Conservation (phyloP, 805 yeast species). For the Kuraishia capsulata region DNA sequence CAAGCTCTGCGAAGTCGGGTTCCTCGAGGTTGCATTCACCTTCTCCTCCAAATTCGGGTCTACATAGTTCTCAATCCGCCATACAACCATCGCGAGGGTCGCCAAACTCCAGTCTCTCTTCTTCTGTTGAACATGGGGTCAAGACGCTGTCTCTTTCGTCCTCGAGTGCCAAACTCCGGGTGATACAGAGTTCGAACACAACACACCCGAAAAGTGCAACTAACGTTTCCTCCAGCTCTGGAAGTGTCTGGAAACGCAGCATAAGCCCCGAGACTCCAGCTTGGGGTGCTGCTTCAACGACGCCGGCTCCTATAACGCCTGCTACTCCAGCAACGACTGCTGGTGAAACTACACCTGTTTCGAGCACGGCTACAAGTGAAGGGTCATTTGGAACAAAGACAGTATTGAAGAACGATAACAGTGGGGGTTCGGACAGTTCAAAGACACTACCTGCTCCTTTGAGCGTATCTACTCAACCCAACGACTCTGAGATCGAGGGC, state of each 20-base stretch:
- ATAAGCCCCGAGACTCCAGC: not conserved
- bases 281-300: not conserved
- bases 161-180: not conserved
- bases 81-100: too few relatives aligned
- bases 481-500: too few relatives aligned
- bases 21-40: too few relatives aligned
- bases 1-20: constrained; percentile 1
- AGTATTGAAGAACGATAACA: too few relatives aligned
- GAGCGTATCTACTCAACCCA: too few relatives aligned
- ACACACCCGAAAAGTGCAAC: not conserved
- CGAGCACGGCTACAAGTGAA: too few relatives aligned
- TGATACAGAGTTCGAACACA: not conserved
- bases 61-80: not conserved
- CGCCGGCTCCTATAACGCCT: constrained; percentile 3
- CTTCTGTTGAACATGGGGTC: not conserved
- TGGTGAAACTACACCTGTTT: not conserved
- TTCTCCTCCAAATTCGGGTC: too few relatives aligned
- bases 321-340: constrained; percentile 4
- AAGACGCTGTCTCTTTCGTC: constrained; percentile 3
- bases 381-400: too few relatives aligned
- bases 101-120: constrained; percentile 6
- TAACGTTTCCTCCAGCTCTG: not conserved
- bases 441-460: too few relatives aligned
- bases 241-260: constrained; percentile 1
- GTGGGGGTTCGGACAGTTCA: too few relatives aligned